Conservation (phyloP, 495 filamentous ascomycete species). For the Venustampulla echinocandica region DNA sequence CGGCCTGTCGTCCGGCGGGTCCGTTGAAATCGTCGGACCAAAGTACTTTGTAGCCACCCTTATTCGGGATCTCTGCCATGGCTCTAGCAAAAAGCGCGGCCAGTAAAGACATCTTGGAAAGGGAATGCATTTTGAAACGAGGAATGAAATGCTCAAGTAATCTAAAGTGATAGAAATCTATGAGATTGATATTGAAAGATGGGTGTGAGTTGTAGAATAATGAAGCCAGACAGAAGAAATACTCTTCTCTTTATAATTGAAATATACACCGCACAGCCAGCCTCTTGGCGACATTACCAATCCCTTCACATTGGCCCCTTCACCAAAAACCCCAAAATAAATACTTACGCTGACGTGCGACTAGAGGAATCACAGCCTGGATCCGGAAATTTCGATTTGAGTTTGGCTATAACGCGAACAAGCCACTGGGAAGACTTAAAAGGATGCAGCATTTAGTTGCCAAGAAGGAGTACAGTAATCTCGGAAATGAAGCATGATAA, state of each 20-base stretch:
- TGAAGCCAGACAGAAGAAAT: background rate
- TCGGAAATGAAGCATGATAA: too few species aligned
- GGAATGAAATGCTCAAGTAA: background rate
- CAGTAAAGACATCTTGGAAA: background rate
- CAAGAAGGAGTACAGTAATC: too few species aligned
- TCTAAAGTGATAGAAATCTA: background rate
- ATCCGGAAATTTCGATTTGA: too few species aligned
- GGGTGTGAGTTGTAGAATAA: background rate
- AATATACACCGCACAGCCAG: background rate
- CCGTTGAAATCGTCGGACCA: background rate
- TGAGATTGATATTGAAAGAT: background rate
- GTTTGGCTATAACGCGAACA: too few species aligned
- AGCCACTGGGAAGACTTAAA: too few species aligned
- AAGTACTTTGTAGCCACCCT: background rate
- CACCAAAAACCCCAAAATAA: background rate
- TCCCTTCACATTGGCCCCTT: background rate
- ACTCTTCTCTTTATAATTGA: background rate
- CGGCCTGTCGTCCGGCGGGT: background rate
- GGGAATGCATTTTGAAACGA: background rate
- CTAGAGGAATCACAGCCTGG: too few species aligned
- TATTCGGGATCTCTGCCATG: slow-evolving; percentile 33
- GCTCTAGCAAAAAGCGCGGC: background rate
- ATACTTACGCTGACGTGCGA: too few species aligned
- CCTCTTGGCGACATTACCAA: background rate
- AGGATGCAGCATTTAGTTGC: too few species aligned